Base-by-base conservation (phyloP, 805 yeast genomes). In the Ogataea degrootiae region DNA sequence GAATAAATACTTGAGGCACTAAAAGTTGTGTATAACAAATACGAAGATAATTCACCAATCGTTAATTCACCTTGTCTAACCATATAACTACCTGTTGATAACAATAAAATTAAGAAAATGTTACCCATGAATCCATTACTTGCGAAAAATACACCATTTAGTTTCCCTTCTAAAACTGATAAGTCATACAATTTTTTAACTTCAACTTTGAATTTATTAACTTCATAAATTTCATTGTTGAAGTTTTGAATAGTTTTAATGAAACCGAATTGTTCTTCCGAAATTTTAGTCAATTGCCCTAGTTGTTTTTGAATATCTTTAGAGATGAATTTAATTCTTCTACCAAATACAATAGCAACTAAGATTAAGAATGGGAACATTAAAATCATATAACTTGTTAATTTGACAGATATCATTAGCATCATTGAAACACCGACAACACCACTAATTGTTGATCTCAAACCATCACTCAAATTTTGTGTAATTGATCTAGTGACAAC, bases 1-100 rank as follows among this genome's bases (percentile, higher is more conserved):
- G 97, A 96, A 66, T 87, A 86, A 58, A 91, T 87, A 8, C 97
- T 88, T n/a, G 89, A 75, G 0, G 97, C 98, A 2, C 96, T 86
- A 65, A 87, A 92, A 1, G 88, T 88, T 0, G 97, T 94, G 68
- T 92, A 92, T 94, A 92, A 86, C 83, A 91, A 84, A 65, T 90
- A 92, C 43, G 96, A 85, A 6, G 96, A 85, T 39, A 92, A 73
- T 58, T 91, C 97, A 45, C 98, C 98, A 37, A 90, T 77, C 0
- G 95, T 78, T 48, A 92, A 67, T 38, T 80, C 80, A 0, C 97
- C 96, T 36, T 70, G 69, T 36, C 83, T 73, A 22, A 92, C 94
- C 82, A 92, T 81, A 45, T 80, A 76, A 1, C 96, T 85, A 3
- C 98, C 98, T 17, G 87, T 73, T 6, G 85, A 79, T 31, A 92